Evolutionary conservation across 352 stramenopile genomes (phyloP).

Genomic region (Pelagophyceae sp.): DNA sequence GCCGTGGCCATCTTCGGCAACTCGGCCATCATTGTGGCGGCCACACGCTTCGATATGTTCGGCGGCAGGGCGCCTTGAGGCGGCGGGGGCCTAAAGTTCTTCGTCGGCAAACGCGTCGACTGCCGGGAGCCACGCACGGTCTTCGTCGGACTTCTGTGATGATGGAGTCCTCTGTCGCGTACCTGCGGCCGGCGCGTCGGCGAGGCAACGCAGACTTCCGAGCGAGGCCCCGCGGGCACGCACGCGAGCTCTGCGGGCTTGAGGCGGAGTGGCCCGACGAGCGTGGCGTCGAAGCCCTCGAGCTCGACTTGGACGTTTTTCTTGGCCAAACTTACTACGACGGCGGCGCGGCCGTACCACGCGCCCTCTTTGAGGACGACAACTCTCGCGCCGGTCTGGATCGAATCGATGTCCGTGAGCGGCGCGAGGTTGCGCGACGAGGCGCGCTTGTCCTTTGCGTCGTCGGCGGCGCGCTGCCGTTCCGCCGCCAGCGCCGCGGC

Average conservation of each 20-base stretch:
- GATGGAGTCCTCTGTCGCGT: too few species aligned
- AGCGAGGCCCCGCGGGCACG: conserved; percentile 21
- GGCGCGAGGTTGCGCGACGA: not conserved
- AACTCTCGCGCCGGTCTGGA: conserved; percentile 43
- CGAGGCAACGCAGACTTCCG: not conserved
- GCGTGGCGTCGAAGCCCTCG: conserved; percentile 24
- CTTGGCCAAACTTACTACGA: conserved; percentile 32
- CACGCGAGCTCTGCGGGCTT: conserved; percentile 46
- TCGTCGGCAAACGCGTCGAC: not conserved
- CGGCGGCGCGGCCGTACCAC: conserved; percentile 44
- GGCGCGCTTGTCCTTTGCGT: not conserved
- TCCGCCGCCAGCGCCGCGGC: not conserved
- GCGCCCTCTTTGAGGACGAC: conserved; percentile 43
- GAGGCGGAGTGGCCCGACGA: conserved; percentile 30
- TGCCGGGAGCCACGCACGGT: conserved; percentile 7
- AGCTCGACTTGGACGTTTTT: conserved; percentile 40
- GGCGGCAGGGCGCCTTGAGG: too few species aligned
- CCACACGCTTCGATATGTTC: too few species aligned
- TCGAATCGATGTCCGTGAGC: not conserved
- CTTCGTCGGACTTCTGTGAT: too few species aligned
- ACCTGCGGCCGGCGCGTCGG: too few species aligned
- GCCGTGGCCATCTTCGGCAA: conserved; percentile 32
- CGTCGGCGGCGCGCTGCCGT: not conserved
- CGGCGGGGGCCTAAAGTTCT: too few species aligned
- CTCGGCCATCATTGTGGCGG: too few species aligned